Conservation (phyloP, 2,329 filamentous ascomycete genomes). For the Pseudogymnoascus sp. region DNA sequence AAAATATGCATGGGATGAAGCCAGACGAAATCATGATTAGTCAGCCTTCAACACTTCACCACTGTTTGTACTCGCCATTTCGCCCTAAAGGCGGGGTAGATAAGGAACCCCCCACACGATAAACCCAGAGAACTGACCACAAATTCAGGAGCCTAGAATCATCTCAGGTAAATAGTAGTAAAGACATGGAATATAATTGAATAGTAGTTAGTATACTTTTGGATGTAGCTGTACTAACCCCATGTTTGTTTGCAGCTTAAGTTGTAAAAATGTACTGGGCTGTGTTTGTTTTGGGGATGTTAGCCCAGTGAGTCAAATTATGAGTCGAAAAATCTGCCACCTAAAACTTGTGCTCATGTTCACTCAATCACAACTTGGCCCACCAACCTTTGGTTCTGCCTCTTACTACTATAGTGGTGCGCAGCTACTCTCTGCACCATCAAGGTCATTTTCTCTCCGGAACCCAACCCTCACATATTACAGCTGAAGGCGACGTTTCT, state of each 20-base stretch:
- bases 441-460: neutral
- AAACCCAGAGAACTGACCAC: neutral
- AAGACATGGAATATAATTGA: neutral
- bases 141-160: neutral
- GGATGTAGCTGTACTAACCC: neutral
- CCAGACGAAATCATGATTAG: neutral
- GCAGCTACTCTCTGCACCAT: neutral
- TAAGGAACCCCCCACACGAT: slow-evolving; percentile 8
- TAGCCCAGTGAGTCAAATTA: neutral
- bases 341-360: neutral
- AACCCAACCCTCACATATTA: neutral
- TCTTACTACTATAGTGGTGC: neutral
- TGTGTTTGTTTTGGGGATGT: neutral
- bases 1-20: neutral
- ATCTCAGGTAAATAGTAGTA: neutral
- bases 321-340: slow-evolving; percentile 7
- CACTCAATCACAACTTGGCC: neutral
- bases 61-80: neutral
- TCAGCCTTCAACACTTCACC: neutral
- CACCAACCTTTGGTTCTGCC: neutral
- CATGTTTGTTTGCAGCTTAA: neutral
- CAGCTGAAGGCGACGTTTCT: neutral
- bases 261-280: neutral
- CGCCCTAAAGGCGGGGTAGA: slow-evolving; percentile 9
- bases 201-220: neutral